Evolutionary conservation across 2,329 filamentous ascomycete genomes (phyloP), one percentile per base, ranked within the genome.

Genomic region (Elsinoe arachidis): DNA sequence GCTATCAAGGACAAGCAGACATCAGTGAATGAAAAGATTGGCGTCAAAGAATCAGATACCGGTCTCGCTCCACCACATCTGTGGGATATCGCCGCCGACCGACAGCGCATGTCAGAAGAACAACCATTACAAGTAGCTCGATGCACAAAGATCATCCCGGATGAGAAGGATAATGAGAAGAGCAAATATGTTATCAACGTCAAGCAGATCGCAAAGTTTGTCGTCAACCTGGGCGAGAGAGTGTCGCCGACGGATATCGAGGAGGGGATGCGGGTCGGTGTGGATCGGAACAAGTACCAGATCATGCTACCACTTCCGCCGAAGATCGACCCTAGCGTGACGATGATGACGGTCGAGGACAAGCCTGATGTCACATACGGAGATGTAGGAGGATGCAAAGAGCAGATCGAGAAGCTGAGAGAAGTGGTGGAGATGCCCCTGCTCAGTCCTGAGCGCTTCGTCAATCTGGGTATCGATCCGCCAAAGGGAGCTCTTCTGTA

Each of bases 161-260:
- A 97, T 70, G 91, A 96, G 72, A 92, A 93, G 75, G 91, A 97
- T 71, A 80, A 89, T 60, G 88, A 95, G 62, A 99, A 99, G 83
- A 95, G 88, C 83, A 99, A 97, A 84, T 99, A 99, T 78, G 91
- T 99, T 68, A 99, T 99, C 81, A 99, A 99, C 75, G 92, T 99
- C 66, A 99, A 99, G 80, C 93, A 99, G 75, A 99, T 99, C 68
- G 93, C 93, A 69, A 99, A 99, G 77, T 99, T 99, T 68, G 93
- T 99, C 53, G 93, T 99, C 63, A 93, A 96, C 74, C 83, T 99
- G 55, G 93, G 93, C 66, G 93, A 99, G 71, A 87, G 93, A 63
- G 93, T 99, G 65, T 95, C 88, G 69, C 93, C 93, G 52, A 97
- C 93, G 65, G 93, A 99, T 83, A 99, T 99, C 68, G 93, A 99